Evolutionary conservation across 345 rosid genomes (phyloP).

Genomic region (Ceriops tagal): DNA sequence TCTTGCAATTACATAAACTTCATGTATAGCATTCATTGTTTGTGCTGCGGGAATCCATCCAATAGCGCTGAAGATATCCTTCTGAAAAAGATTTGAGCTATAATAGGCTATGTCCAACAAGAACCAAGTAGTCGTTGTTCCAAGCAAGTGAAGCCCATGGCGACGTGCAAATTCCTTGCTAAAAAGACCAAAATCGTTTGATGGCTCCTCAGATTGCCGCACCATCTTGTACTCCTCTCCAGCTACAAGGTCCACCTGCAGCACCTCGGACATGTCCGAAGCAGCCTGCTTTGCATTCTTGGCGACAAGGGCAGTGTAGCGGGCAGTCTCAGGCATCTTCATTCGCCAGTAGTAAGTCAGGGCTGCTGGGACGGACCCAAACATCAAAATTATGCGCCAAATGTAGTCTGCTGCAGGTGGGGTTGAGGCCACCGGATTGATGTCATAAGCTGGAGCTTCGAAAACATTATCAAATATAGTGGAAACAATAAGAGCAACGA

Average conservation of each 20-base stretch:
- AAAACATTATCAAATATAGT: slow-evolving; percentile 10
- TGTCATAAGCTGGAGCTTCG: slow-evolving; percentile 11
- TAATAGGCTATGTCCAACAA: slow-evolving; percentile 18
- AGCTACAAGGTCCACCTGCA: slow-evolving; percentile 15
- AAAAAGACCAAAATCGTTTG: slow-evolving; percentile 13
- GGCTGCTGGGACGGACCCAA: slow-evolving; percentile 16
- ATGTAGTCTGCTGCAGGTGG: slow-evolving; percentile 17
- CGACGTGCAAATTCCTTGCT: slow-evolving; percentile 10
- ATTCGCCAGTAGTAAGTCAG: slow-evolving; percentile 23
- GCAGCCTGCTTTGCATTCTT: slow-evolving; percentile 20
- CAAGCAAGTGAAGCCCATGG: slow-evolving; percentile 14
- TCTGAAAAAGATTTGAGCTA: slow-evolving; percentile 19
- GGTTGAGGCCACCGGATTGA: slow-evolving; percentile 10
- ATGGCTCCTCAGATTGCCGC: neutral
- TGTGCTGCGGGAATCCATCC: slow-evolving; percentile 19
- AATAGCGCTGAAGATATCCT: slow-evolving; percentile 17
- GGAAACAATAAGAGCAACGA: slow-evolving; percentile 18
- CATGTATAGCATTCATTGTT: slow-evolving; percentile 18
- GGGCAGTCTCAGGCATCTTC: slow-evolving; percentile 27
- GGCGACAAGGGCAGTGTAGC: slow-evolving; percentile 22
- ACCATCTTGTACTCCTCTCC: slow-evolving; percentile 9
- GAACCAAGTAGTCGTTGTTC: slow-evolving; percentile 19
- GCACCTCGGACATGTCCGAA: slow-evolving; percentile 24
- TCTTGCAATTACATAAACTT: slow-evolving; percentile 15
- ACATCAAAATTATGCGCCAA: slow-evolving; percentile 23